Evolutionary conservation across 75 land plant species (phyloP).

Genomic region (Pinus albicaulis): DNA sequence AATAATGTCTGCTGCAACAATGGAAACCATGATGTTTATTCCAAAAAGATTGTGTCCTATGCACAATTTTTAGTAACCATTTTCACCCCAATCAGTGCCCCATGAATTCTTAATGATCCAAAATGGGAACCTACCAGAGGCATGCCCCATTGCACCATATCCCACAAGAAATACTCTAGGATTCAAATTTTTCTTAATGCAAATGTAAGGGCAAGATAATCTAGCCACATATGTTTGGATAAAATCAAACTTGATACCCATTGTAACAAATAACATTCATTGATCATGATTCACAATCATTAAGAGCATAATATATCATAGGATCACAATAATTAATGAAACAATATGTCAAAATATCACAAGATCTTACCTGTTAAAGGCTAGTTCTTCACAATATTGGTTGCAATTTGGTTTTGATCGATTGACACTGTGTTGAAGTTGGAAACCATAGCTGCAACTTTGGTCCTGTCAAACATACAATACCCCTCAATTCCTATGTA

Average conservation of each 20-base stretch:
- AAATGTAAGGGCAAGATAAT: constrained; percentile 58
- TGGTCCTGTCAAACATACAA: too few species aligned
- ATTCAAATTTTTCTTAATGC: constrained; percentile 33
- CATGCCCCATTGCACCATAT: constrained; percentile 42
- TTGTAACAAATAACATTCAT: too few species aligned
- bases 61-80: constrained; percentile 86
- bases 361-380: constrained; percentile 44
- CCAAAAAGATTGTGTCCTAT: constrained; percentile 76
- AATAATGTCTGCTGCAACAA: too few species aligned
- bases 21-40: neutral
- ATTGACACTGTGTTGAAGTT: constrained; percentile 48
- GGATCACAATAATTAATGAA: too few species aligned
- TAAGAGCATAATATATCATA: constrained; percentile 17
- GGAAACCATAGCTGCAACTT: too few species aligned
- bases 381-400: constrained; percentile 51
- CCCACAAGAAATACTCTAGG: constrained; percentile 62
- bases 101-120: constrained; percentile 97
- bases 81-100: constrained; percentile 82
- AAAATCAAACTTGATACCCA: too few species aligned
- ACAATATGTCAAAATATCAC: too few species aligned
- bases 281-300: too few species aligned
- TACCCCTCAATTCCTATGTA: too few species aligned
- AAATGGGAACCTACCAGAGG: constrained; percentile 57
- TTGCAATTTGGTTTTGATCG: constrained; percentile 61
- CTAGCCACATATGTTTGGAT: constrained; percentile 18